Base-by-base conservation (phyloP, 2,329 filamentous ascomycete genomes). In the Didymella keratinophila region DNA sequence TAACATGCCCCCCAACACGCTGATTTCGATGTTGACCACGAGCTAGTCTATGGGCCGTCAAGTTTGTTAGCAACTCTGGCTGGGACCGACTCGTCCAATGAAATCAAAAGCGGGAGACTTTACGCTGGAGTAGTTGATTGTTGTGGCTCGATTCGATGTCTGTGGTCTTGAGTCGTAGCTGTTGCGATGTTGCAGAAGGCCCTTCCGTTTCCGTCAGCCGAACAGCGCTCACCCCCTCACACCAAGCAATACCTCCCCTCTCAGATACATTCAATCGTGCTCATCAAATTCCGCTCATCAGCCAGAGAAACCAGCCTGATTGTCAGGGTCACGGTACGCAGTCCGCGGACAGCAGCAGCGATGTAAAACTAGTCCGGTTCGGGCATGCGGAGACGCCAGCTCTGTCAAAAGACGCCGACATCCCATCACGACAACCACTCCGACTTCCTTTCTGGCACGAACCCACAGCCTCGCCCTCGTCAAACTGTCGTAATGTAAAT, bases 351-450 rank as follows among this genome's bases (percentile, higher is more conserved):
- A 14, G 21, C 23, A 52, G 28, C 20, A 18, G 23, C 20, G 20
- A 18, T 18, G 12, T 10, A n/a, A 12, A 18, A 23, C 39, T 44
- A 44, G 30, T 30, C 28, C 32, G 11, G 1, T 36, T 28, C 37
- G 11, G 49, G 49, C 30, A 44, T 44, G 30, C 10, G 14, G 7
- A 52, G 49, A 39, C 39, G 49, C 49, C 27, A 43, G 12, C 16
- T 34, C 20, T 21, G 20, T 23, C 39, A 25, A 42, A 36, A 44
- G 10, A 43, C 25, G 27, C 39, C 28, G 27, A 44, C 28, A 12
- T 44, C 9, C 18, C n/a, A 44, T 36, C 20, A 23, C 25, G 16
- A 34, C 18, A 20, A 18, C 5, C 20, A 36, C 39, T 27, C 18
- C 16, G 44, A 27, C 21, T 36, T 27, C 20, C 27, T 11, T 32